Evolutionary conservation across 441 rosid genomes (phyloP), one percentile per base, ranked within the genome.

Genomic region (Gossypium schwendimanii): DNA sequence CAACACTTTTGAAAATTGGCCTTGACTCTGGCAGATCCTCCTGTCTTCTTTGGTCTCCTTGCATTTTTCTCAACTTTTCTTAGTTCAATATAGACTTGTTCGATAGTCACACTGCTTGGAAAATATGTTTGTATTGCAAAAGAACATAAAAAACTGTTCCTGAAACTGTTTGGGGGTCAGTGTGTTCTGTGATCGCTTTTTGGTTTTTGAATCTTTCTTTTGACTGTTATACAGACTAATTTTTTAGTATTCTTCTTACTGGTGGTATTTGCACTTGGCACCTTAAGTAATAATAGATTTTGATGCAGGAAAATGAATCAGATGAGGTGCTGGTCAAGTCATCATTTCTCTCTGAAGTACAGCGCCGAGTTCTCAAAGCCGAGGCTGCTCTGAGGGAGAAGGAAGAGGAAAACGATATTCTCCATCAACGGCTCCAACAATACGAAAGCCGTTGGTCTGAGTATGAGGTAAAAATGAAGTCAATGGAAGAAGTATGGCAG

Each of bases 401-500:
- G 78, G 99, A 96, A 81, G 99, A 93, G 69, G 99, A 93, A 83
- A 93, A 91, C 55, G 99, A 93, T 75, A 90, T 96, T 76, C 90
- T 96, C 72, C 92, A 90, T 39, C 98, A 96, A 75, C 86, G 97
- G 31, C 91, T 93, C 80, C 98, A 90, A 69, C 99, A 93, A 72
- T 93, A 96, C 21, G 97, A 96, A 80, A 90, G 81, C 80, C 96
- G 98, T 41, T 96, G 99, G 99, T 91, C 94, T 14, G 98, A 96
- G 68, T 93, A 91, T 31, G 98, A 96, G 82, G 76, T 86, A 57
- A 96, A 93, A 81, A 93, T 96, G 99, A 96, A 93, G 80, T 96
- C 99, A 68, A 96, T 96, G 99, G 99, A 96, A 81, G 97, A 96
- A 77, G 91, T 91, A 75, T 93, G 99, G 98, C 99, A 96, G 76